A percentile compares a stretch with the other conserved stretches of the same genome.
Evolutionary conservation across 2,329 filamentous ascomycete species (phyloP).

Genomic region (Sordariomycetes sp.): DNA sequence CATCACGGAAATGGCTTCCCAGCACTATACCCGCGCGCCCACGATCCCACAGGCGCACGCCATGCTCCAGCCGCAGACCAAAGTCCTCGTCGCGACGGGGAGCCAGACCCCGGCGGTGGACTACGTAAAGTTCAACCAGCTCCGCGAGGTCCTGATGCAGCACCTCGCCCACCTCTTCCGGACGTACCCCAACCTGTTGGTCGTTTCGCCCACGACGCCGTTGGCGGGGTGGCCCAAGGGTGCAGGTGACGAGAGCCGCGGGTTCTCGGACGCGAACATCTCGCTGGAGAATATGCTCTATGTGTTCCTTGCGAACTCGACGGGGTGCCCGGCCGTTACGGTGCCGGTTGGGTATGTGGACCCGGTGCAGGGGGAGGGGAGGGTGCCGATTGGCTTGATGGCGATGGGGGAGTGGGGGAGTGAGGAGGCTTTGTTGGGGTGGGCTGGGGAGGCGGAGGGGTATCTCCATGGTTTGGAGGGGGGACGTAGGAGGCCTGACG

Average conservation of each 20-base stretch:
- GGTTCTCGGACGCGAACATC: slow-evolving; percentile 60
- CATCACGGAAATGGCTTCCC: slow-evolving; percentile 52
- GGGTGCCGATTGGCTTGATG: slow-evolving; percentile 47
- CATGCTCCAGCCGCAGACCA: slow-evolving; percentile 52
- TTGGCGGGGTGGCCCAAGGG: slow-evolving; percentile 59
- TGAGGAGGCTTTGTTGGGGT: slow-evolving; percentile 49
- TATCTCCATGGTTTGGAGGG: slow-evolving; percentile 35
- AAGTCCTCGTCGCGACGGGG: slow-evolving; percentile 53
- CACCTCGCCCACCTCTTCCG: slow-evolving; percentile 62
- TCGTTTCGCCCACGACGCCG: slow-evolving; percentile 68
- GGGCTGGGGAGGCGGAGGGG: slow-evolving; percentile 41
- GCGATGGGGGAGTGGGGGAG: slow-evolving; percentile 54
- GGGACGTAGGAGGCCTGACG: slow-evolving; percentile 33
- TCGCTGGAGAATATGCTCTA: slow-evolving; percentile 74
- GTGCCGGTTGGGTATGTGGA: slow-evolving; percentile 63
- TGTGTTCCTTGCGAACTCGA: slow-evolving; percentile 74
- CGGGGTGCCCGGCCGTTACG: slow-evolving; percentile 61
- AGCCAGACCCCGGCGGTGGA: slow-evolving; percentile 54
- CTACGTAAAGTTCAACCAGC: slow-evolving; percentile 56
- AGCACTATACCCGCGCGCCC: slow-evolving; percentile 25
- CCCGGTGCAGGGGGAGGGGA: slow-evolving; percentile 40
- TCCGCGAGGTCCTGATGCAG: slow-evolving; percentile 66
- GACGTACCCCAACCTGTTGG: slow-evolving; percentile 58
- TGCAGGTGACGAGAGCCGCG: slow-evolving; percentile 49
- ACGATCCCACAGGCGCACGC: slow-evolving; percentile 35